Evolutionary conservation across 2,329 filamentous ascomycete genomes (phyloP).

Genomic region (Fusarium heterosporum): DNA sequence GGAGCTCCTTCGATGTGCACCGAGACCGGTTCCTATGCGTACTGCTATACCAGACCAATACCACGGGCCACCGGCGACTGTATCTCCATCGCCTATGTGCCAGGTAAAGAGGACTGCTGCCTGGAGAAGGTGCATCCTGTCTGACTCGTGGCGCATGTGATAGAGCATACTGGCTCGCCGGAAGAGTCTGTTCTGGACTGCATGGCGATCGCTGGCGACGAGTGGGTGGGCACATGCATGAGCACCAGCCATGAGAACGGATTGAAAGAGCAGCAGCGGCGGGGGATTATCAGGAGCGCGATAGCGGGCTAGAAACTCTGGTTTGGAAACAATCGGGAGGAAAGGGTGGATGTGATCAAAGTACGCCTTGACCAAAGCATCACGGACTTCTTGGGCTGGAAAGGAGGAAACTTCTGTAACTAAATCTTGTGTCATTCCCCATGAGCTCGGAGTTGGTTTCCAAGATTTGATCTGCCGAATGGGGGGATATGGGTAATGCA

Average conservation of each 20-base stretch:
- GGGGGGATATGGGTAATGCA: slow-evolving; percentile 45
- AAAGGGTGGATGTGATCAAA: slow-evolving; percentile 46
- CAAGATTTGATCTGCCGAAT: slow-evolving; percentile 42
- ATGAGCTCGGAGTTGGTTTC: slow-evolving; percentile 38
- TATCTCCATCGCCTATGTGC: slow-evolving; percentile 44
- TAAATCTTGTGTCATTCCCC: slow-evolving; percentile 41
- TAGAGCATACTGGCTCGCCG: slow-evolving; percentile 44
- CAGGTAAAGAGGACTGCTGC: slow-evolving; percentile 42
- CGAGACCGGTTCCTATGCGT: slow-evolving; percentile 39
- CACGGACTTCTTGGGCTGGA: slow-evolving; percentile 43
- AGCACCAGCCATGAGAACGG: slow-evolving; percentile 43
- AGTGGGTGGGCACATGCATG: slow-evolving; percentile 43
- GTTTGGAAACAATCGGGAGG: slow-evolving; percentile 41
- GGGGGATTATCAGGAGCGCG: slow-evolving; percentile 40
- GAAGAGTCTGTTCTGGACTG: slow-evolving; percentile 45
- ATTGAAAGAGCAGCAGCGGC: slow-evolving; percentile 38
- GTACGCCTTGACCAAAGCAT: slow-evolving; percentile 40
- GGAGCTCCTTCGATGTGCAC: slow-evolving; percentile 36
- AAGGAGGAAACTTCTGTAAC: slow-evolving; percentile 41
- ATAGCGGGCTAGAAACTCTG: slow-evolving; percentile 42
- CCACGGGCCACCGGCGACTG: slow-evolving; percentile 41
- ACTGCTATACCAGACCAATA: slow-evolving; percentile 45
- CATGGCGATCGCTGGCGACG: slow-evolving; percentile 41
- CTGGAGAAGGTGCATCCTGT: slow-evolving; percentile 43
- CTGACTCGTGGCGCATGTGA: slow-evolving; percentile 45